Base-by-base conservation (phyloP, 495 filamentous ascomycete genomes). In the Neurospora hispaniola region DNA sequence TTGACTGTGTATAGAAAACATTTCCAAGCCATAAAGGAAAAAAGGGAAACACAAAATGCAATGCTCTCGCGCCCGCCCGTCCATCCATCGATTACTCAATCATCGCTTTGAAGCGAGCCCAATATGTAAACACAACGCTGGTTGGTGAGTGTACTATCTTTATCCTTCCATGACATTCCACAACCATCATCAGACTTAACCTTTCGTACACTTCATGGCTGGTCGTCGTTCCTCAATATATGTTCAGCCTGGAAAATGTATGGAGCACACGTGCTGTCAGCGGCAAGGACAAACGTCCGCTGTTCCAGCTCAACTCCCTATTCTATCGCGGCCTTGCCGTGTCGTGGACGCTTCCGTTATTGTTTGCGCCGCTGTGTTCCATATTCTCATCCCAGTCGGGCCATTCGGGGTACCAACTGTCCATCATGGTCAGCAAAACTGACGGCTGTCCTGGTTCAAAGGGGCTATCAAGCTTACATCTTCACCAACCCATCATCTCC, bases 401-500 rank as follows among this genome's bases (percentile, higher is more conserved):
- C 54, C 54, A 66, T 66, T 66, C 54, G 7, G 54, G 54, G 54
- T 66, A 66, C 54, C 54, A 66, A 18, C 54, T 66, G 54, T 66
- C 11, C 7, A 66, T 35, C 5, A 27, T 14, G 27, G 54, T 66
- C 35, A 72, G 23, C 35, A 7, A 70, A 42, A 23, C 59, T 38
- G 68, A 69, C 6, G 20, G 12, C 20, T 5, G 2, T 66, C 11
- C 11, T 9, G 23, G 27, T 66, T 35, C 6, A 35, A 12, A 46
- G 27, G 38, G 42, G 35, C 8, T 20, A 11, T 8, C 44, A 42
- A 43, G 77, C 89, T 81, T 86, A 97, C 94, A 99, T 97, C 80
- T 92, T 90, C 71, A 98, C 90, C 77, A 88, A 89, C 54, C 84
- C 82, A 77, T 99, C 96, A 79, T 99, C 96, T 5, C 96, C 95